Evolutionary conservation across 495 filamentous ascomycete genomes (phyloP).

Genomic region (Penicillium coprophilum): DNA sequence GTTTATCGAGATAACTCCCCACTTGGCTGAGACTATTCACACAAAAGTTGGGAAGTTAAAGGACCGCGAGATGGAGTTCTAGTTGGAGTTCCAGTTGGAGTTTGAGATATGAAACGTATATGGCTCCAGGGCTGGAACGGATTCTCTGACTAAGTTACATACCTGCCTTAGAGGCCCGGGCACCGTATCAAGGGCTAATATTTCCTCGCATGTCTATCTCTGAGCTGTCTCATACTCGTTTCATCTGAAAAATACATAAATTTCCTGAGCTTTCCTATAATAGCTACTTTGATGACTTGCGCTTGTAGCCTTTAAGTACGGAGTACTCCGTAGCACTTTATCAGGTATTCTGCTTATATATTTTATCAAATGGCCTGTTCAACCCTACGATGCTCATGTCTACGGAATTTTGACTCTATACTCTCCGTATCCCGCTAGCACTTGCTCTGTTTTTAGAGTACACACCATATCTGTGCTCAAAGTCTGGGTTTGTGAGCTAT

Average conservation of each 20-base stretch:
- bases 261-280: neutral
- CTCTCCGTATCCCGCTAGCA: neutral
- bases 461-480: neutral
- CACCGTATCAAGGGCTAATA: conserved; percentile 16
- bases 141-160: conserved; percentile 11
- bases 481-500: neutral
- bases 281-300: neutral
- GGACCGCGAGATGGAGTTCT: neutral
- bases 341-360: neutral
- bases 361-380: too few species aligned
- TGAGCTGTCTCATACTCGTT: conserved; percentile 16
- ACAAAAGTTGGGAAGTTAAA: neutral
- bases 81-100: too few species aligned
- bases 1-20: conserved; percentile 21
- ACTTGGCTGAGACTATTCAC: neutral
- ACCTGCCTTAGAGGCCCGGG: neutral
- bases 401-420: too few species aligned
- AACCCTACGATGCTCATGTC: too few species aligned
- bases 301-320: neutral
- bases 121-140: neutral
- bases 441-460: neutral
- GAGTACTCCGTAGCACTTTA: neutral
- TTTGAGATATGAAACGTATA: conserved; percentile 10
- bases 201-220: conserved; percentile 18
- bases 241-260: neutral